phyloP scores from a whole-genome alignment of 2,329 filamentous ascomycete genomes.

The Alternaria solani region DNA sequence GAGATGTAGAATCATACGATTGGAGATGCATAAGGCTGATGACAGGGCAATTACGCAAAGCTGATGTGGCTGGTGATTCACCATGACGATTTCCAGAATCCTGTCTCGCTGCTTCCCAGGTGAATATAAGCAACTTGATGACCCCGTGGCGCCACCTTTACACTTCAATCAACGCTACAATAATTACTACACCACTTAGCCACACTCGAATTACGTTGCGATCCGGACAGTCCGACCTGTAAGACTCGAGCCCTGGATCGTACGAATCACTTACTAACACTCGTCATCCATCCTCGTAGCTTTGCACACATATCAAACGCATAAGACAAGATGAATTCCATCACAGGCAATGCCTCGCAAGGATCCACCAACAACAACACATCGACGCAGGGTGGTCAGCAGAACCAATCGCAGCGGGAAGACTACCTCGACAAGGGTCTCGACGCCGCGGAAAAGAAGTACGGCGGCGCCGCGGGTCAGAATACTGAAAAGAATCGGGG shows the following conservation, averaged over 20 bases:
- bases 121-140: neutral
- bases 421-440: constrained; percentile 29
- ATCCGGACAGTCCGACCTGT: neutral
- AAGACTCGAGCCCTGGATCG: neutral
- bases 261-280: neutral
- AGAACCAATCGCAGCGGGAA: constrained; percentile 13
- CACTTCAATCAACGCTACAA: neutral
- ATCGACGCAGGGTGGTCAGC: neutral
- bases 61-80: constrained; percentile 3
- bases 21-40: neutral
- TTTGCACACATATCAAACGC: neutral
- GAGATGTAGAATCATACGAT: neutral
- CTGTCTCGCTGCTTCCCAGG: neutral
- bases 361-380: constrained; percentile 3
- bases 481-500: constrained; percentile 52
- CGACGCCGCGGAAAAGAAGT: constrained; percentile 52
- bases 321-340: constrained; percentile 17
- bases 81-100: constrained; percentile 7
- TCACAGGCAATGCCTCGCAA: constrained; percentile 6
- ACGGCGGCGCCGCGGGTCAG: constrained; percentile 46
- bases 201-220: neutral
- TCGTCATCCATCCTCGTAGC: neutral
- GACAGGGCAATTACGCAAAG: neutral
- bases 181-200: neutral
- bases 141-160: neutral